Evolutionary conservation across 2,329 filamentous ascomycete species (phyloP).

Genomic region (Fusarium verticillioides): DNA sequence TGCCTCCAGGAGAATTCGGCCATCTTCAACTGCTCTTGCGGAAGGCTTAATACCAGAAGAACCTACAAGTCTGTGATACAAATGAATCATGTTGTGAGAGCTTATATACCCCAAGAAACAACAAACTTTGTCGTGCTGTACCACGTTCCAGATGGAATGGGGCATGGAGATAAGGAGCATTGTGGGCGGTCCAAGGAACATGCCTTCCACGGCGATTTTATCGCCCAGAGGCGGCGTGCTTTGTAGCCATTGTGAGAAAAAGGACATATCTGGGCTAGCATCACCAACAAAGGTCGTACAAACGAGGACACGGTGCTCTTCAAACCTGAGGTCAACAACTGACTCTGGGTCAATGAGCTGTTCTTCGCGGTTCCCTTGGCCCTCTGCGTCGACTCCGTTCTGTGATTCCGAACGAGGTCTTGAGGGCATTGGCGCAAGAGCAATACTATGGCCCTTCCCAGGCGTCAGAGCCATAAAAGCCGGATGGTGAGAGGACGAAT

Average conservation of each 20-base stretch:
- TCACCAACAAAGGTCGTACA: slow-evolving; percentile 75
- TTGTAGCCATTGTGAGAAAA: slow-evolving; percentile 74
- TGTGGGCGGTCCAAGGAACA: slow-evolving; percentile 74
- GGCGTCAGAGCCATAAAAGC: slow-evolving; percentile 67
- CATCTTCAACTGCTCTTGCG: slow-evolving; percentile 66
- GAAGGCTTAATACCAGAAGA: slow-evolving; percentile 57
- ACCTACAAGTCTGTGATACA: slow-evolving; percentile 69
- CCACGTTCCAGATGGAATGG: slow-evolving; percentile 69
- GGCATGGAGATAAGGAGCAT: slow-evolving; percentile 76
- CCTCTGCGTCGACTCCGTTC: slow-evolving; percentile 45
- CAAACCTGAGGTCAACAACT: slow-evolving; percentile 67
- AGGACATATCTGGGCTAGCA: slow-evolving; percentile 72
- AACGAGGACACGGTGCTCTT: slow-evolving; percentile 71
- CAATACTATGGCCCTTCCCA: slow-evolving; percentile 63
- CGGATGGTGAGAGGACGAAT: slow-evolving; percentile 55
- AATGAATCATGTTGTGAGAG: slow-evolving; percentile 73
- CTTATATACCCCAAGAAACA: slow-evolving; percentile 73
- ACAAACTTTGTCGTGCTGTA: slow-evolving; percentile 74
- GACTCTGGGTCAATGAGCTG: slow-evolving; percentile 59
- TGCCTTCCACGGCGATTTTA: slow-evolving; percentile 72
- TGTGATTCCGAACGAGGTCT: slow-evolving; percentile 44
- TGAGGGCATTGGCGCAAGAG: slow-evolving; percentile 60
- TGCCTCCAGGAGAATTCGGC: slow-evolving; percentile 66
- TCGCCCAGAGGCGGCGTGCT: slow-evolving; percentile 66
- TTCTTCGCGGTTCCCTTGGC: slow-evolving; percentile 48